Percentiles rank a stretch among this genome's conserved stretches.
These are phyloP conservation scores for Solanum aculeatissimum DNA, from an alignment of 305 asterid genomes.

Conservation along the genomic window DNA sequence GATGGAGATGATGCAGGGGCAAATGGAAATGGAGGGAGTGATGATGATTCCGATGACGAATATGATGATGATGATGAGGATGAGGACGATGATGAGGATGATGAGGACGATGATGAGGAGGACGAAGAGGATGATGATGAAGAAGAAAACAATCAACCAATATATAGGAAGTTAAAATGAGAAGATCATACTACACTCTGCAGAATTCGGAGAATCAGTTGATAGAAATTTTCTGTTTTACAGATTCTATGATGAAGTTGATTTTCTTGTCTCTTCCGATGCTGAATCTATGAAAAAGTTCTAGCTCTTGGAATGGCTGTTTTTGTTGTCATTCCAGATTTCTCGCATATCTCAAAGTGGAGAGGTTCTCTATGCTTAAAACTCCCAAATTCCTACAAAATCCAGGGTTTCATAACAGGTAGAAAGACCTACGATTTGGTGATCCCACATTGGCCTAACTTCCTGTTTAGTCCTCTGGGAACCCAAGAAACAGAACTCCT, in stretches of 20 bases:
- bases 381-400: background rate
- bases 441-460: background rate
- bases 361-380: background rate
- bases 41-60: conserved; percentile 21
- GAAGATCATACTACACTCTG: background rate
- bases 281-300: background rate
- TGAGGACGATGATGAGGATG: background rate
- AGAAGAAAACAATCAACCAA: conserved; percentile 18
- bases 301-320: background rate
- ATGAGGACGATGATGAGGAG: background rate
- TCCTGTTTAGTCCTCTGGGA: background rate
- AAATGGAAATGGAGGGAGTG: conserved; percentile 29
- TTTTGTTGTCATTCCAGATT: background rate
- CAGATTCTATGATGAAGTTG: background rate
- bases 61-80: background rate
- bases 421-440: background rate
- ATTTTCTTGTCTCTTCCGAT: background rate
- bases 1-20: conserved; percentile 17
- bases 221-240: background rate
- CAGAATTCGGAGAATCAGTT: background rate
- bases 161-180: conserved; percentile 13
- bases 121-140: background rate
- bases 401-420: background rate
- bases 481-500: background rate
- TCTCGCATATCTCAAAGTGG: background rate